A percentile compares a stretch with the other conserved stretches of the same genome.
phyloP scores from a whole-genome alignment of 768 basidiomycete species.

The Lactarius sanguifluus region DNA sequence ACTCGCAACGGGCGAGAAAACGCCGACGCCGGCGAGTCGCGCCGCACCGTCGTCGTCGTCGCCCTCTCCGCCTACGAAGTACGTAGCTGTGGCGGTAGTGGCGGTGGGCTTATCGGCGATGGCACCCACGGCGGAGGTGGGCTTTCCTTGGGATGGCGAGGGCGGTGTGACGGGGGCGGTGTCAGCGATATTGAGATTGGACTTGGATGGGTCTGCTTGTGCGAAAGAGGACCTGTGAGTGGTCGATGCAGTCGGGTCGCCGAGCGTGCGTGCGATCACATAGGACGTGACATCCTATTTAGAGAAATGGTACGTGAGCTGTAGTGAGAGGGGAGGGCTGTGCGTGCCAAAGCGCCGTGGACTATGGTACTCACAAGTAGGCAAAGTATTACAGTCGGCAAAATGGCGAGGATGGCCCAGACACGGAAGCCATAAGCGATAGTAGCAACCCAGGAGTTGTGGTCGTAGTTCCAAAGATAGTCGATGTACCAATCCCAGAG shows the following conservation, averaged over 20 bases:
- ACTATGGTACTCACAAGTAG: conserved; percentile 53
- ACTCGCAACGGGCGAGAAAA: conserved; percentile 71
- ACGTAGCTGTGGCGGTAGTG: conserved; percentile 8
- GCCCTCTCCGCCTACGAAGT: conserved; percentile 4
- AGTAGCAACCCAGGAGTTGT: conserved; percentile 65
- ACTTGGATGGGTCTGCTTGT: background rate
- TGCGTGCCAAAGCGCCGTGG: conserved; percentile 5
- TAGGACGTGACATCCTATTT: conserved; percentile 76
- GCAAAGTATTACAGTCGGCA: conserved; percentile 58
- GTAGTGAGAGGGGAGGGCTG: background rate
- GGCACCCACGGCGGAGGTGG: conserved; percentile 1
- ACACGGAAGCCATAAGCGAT: conserved; percentile 64
- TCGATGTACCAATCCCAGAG: conserved; percentile 63
- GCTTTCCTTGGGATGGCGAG: background rate
- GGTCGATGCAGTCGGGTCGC: conserved; percentile 71
- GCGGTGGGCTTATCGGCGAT: background rate
- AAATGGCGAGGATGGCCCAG: conserved; percentile 52
- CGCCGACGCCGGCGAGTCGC: conserved; percentile 62
- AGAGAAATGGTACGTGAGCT: conserved; percentile 1
- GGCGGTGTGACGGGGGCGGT: background rate
- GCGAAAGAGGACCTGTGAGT: conserved; percentile 46
- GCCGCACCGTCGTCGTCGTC: conserved; percentile 22
- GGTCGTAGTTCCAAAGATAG: conserved; percentile 62
- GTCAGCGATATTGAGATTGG: background rate
- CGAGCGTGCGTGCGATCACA: conserved; percentile 78